Evolutionary conservation across 2,329 filamentous ascomycete genomes (phyloP).

Genomic region (Rachicladosporium sp.): DNA sequence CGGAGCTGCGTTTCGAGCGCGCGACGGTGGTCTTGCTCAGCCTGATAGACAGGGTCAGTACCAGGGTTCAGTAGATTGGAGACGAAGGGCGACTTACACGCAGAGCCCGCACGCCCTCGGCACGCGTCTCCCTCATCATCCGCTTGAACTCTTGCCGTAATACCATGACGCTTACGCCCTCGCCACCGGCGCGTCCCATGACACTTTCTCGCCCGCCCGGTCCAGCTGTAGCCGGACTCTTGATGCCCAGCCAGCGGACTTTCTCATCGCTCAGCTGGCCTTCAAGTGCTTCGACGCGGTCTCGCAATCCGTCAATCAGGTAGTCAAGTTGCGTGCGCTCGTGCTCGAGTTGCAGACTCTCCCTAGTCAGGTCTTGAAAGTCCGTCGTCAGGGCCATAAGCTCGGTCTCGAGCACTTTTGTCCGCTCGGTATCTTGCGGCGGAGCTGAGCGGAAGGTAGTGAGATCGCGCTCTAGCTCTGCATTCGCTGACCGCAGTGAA

Average conservation of each 20-base stretch:
- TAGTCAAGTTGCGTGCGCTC: slow-evolving; percentile 54
- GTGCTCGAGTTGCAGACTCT: slow-evolving; percentile 58
- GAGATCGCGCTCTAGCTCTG: slow-evolving; percentile 1
- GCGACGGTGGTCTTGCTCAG: slow-evolving; percentile 59
- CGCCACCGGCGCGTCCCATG: slow-evolving; percentile 16
- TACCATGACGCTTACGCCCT: slow-evolving; percentile 55
- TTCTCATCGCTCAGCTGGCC: slow-evolving; percentile 54
- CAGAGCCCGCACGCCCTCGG: slow-evolving; percentile 51
- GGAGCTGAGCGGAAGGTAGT: too few relatives aligned
- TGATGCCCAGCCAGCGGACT: slow-evolving; percentile 52
- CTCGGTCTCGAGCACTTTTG: slow-evolving; percentile 47
- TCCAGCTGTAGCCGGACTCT: slow-evolving; percentile 35
- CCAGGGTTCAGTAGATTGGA: background rate
- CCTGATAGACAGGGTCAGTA: slow-evolving; percentile 29
- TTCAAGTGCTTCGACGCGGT: slow-evolving; percentile 52
- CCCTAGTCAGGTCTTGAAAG: slow-evolving; percentile 58
- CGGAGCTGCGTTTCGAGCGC: slow-evolving; percentile 53
- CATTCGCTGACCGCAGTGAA: slow-evolving; percentile 22
- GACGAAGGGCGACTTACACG: slow-evolving; percentile 40
- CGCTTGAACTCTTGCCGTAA: slow-evolving; percentile 66
- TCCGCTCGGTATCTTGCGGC: slow-evolving; percentile 12
- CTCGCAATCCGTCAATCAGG: slow-evolving; percentile 50
- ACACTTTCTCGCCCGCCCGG: slow-evolving; percentile 13
- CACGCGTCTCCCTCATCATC: slow-evolving; percentile 63
- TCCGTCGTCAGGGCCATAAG: slow-evolving; percentile 55